A percentile compares a stretch with the other conserved stretches of the same genome.
Conservation (phyloP, 768 basidiomycete genomes). For the Termitomyces sp. region DNA sequence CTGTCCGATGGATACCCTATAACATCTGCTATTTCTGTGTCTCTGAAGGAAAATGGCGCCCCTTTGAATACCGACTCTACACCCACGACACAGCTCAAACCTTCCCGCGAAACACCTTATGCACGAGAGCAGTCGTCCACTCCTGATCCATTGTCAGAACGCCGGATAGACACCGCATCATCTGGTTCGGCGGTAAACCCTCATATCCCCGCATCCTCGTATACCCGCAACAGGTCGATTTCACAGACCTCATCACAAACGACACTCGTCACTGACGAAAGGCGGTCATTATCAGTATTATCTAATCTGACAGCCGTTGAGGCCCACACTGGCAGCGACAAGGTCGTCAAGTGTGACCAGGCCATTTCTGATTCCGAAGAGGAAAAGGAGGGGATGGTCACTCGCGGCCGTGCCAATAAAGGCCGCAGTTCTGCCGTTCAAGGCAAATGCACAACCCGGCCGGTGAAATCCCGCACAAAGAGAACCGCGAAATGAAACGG, state of each 20-base stretch:
- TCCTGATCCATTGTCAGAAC: constrained; percentile 10
- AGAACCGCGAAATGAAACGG: constrained; percentile 7
- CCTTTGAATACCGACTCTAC: neutral
- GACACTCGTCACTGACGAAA: constrained; percentile 22
- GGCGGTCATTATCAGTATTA: constrained; percentile 33
- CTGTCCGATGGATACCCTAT: constrained; percentile 1
- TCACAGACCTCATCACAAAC: constrained; percentile 34
- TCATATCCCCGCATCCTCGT: constrained; percentile 14
- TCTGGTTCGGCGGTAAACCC: constrained; percentile 6
- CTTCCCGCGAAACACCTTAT: neutral
- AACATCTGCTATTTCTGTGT: neutral
- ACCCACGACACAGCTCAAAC: neutral
- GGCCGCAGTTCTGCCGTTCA: constrained; percentile 2
- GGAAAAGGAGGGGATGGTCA: constrained; percentile 26
- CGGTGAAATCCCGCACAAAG: constrained; percentile 8
- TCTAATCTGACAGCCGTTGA: constrained; percentile 33
- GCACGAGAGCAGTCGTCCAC: constrained; percentile 3
- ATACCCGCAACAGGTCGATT: constrained; percentile 31
- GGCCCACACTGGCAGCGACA: constrained; percentile 3
- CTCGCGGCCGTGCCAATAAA: constrained; percentile 28
- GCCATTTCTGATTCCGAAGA: constrained; percentile 10
- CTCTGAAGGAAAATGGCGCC: neutral
- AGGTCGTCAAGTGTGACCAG: constrained; percentile 17
- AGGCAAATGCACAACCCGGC: constrained; percentile 1
- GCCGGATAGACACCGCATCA: constrained; percentile 4